These are phyloP conservation scores for Takashimella tepidaria DNA, from an alignment of 1,284 basidiomycete species.

Conservation along the genomic window DNA sequence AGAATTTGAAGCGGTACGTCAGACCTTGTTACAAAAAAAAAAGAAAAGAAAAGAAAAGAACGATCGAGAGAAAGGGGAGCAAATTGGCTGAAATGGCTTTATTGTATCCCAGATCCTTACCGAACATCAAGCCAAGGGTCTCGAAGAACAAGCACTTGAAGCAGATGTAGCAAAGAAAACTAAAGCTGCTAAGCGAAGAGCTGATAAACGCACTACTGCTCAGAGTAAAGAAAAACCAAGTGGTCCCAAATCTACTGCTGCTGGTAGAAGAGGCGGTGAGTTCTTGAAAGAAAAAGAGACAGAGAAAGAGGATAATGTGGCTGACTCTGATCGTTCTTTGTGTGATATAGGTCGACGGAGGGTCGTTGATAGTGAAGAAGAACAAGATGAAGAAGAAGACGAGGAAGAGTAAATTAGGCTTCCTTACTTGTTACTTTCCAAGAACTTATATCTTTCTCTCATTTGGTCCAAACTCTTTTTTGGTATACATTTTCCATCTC, in stretches of 20 bases:
- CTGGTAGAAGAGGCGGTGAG: slow-evolving; percentile 6
- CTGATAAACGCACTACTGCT: slow-evolving; percentile 29
- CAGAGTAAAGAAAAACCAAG: slow-evolving; percentile 5
- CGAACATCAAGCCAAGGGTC: slow-evolving; percentile 74
- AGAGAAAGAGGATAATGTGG: background rate
- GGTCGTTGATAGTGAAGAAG: slow-evolving; percentile 15
- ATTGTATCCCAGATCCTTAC: slow-evolving; percentile 64
- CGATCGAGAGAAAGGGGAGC: no score
- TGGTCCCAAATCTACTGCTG: slow-evolving; percentile 1
- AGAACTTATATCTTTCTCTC: no score
- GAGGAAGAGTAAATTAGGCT: slow-evolving; percentile 14
- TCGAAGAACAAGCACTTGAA: slow-evolving; percentile 84
- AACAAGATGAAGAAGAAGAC: slow-evolving; percentile 7
- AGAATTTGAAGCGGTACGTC: slow-evolving; percentile 72
- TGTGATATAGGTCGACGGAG: slow-evolving; percentile 1
- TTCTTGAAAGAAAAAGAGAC: background rate
- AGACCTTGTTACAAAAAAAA: no score
- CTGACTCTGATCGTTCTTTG: background rate
- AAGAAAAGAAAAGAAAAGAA: no score
- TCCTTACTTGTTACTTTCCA: background rate
- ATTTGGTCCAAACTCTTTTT: background rate
- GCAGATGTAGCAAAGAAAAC: slow-evolving; percentile 75
- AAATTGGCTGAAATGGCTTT: background rate
- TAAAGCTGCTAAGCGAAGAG: slow-evolving; percentile 66
- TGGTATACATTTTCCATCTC: no score